Conservation (phyloP, 164 flowering plant genomes). For the Cinnamomum chago region DNA sequence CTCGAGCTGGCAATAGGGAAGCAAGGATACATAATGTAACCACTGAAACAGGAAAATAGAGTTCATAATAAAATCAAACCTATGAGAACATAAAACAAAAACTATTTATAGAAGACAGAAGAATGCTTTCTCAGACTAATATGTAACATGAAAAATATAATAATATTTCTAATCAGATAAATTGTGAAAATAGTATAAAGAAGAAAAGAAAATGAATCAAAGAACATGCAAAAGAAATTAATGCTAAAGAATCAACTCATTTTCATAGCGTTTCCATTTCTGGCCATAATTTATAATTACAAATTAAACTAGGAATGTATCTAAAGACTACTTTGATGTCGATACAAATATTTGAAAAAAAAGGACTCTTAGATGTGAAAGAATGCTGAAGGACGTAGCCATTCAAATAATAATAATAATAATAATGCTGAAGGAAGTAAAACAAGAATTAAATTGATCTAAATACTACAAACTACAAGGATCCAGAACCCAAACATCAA, state of each 20-base stretch:
- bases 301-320: background rate
- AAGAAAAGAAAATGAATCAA: background rate
- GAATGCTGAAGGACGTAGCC: no score
- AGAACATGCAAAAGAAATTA: conserved; percentile 2
- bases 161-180: background rate
- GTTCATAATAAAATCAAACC: background rate
- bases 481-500: background rate
- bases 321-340: no score
- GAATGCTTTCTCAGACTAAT: background rate
- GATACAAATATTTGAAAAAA: background rate
- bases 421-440: background rate
- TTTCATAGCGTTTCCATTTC: background rate
- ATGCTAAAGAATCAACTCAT: background rate
- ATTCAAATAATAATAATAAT: background rate
- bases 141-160: background rate
- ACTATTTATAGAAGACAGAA: background rate
- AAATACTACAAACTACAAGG: background rate
- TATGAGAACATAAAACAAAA: background rate
- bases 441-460: background rate
- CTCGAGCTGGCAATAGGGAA: background rate
- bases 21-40: background rate
- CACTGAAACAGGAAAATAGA: background rate
- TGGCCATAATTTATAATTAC: background rate
- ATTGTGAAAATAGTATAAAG: background rate
- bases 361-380: background rate